These are phyloP conservation scores for Balamuthia mandrillaris DNA, from an alignment of 208 protist genomes.

Conservation along the genomic window DNA sequence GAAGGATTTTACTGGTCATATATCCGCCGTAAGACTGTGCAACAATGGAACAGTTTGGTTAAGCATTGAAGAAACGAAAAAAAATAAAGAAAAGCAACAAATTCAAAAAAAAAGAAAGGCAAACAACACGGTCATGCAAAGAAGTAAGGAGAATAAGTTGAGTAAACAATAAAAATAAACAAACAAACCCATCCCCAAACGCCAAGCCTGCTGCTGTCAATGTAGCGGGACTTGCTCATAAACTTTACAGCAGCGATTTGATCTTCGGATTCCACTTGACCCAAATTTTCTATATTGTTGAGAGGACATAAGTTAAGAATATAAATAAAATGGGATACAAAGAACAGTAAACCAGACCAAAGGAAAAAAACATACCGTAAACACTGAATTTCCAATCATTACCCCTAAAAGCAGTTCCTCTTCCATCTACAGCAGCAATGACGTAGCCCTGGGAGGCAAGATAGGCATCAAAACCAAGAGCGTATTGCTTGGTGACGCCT, in stretches of 20 bases:
- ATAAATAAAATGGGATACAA: no score
- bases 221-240: background rate
- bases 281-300: constrained; percentile 1
- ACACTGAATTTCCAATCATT: background rate
- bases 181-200: constrained; percentile 1
- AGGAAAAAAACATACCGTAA: background rate
- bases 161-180: no score
- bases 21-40: constrained; percentile 6
- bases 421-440: background rate
- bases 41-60: background rate
- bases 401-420: background rate
- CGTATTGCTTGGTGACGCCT: background rate
- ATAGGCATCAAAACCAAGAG: background rate
- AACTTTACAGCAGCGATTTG: background rate
- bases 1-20: no score
- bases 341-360: no score
- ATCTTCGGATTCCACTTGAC: background rate
- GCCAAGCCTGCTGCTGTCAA: background rate
- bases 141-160: no score
- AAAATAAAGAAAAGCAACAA: no score
- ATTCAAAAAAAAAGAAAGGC: no score
- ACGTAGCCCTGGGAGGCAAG: background rate
- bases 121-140: no score
- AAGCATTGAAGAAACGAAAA: no score
- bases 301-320: no score